Evolutionary conservation across 768 basidiomycete species (phyloP).

Genomic region (Pleurotus sapidus): DNA sequence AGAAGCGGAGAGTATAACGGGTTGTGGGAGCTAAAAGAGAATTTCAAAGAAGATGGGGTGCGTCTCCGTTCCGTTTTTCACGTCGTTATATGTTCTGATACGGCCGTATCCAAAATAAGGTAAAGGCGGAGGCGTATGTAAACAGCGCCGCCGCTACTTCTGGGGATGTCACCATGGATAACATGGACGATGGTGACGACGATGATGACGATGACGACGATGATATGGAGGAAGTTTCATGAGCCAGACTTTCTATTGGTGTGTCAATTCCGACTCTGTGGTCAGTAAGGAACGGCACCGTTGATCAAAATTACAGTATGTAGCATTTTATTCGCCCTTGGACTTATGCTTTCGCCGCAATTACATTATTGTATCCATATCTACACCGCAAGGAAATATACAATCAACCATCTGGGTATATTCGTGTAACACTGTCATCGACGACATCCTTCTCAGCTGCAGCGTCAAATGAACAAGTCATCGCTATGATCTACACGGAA

Average conservation of each 20-base stretch:
- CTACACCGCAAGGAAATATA: not conserved
- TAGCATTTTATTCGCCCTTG: too few species aligned
- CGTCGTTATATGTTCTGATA: not conserved
- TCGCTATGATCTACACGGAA: not conserved
- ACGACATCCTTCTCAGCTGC: too few species aligned
- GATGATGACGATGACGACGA: constrained; percentile 60
- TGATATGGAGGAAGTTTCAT: constrained; percentile 74
- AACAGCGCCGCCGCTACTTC: constrained; percentile 31
- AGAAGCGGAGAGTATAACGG: constrained; percentile 81
- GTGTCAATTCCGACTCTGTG: not conserved
- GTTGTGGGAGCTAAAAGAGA: constrained; percentile 75
- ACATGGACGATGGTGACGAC: constrained; percentile 37
- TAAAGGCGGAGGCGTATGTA: constrained; percentile 44
- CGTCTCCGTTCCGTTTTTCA: not conserved
- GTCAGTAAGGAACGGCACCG: too few species aligned
- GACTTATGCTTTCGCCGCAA: too few species aligned
- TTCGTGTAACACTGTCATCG: too few species aligned
- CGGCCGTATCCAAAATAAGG: constrained; percentile 2
- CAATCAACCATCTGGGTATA: not conserved
- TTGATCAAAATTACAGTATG: too few species aligned
- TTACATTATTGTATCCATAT: constrained; percentile 2
- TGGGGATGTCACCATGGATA: constrained; percentile 48
- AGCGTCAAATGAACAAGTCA: not conserved
- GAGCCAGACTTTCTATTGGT: constrained; percentile 6
- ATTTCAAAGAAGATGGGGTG: constrained; percentile 64